phyloP scores from a whole-genome alignment of 768 basidiomycete genomes.

The Albatrellus ellisii region DNA sequence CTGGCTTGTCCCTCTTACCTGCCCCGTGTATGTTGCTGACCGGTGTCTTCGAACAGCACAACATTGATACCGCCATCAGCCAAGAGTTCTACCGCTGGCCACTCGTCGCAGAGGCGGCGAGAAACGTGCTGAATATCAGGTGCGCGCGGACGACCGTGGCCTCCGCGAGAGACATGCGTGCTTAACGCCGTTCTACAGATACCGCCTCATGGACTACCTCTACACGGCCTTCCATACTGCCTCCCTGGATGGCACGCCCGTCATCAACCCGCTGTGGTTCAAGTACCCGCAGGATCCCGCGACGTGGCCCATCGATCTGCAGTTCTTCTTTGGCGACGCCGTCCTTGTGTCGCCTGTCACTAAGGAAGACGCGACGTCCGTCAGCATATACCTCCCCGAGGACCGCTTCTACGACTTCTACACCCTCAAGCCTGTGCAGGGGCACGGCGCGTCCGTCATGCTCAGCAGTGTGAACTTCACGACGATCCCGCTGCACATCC shows the following conservation, averaged over 20 bases:
- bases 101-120: conserved; percentile 41
- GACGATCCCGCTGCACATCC: conserved; percentile 50
- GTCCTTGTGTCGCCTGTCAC: conserved; percentile 61
- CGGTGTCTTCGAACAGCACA: conserved; percentile 28
- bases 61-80: conserved; percentile 33
- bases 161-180: background rate
- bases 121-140: conserved; percentile 48
- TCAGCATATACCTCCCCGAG: conserved; percentile 46
- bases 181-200: conserved; percentile 24
- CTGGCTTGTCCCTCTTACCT: background rate
- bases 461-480: conserved; percentile 37
- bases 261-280: conserved; percentile 54
- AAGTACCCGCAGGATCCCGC: conserved; percentile 48
- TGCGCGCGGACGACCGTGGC: conserved; percentile 17
- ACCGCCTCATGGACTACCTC: conserved; percentile 57
- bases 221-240: conserved; percentile 59
- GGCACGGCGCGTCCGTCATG: conserved; percentile 31
- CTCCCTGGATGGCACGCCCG: conserved; percentile 43
- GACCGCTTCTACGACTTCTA: conserved; percentile 56
- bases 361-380: conserved; percentile 42
- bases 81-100: conserved; percentile 66
- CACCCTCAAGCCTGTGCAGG: conserved; percentile 34
- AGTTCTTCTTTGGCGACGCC: conserved; percentile 57
- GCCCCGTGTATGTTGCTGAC: conserved; percentile 9
- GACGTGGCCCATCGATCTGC: conserved; percentile 48